These are phyloP conservation scores for Asterionellopsis glacialis DNA, from an alignment of 108 stramenopile genomes.

Conservation along the genomic window DNA sequence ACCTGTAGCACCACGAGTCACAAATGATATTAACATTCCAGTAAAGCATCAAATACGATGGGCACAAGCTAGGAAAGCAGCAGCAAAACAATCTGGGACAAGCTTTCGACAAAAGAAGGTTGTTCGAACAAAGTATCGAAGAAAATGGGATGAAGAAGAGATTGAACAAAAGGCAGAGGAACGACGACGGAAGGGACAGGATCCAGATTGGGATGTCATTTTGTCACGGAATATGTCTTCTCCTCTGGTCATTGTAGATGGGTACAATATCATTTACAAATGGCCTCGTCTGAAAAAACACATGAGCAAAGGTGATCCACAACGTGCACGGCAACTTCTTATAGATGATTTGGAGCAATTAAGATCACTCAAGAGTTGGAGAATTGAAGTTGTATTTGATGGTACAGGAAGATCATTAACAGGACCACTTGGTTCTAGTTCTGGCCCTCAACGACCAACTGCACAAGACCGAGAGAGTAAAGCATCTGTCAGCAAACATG, in stretches of 20 bases:
- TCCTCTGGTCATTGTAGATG: constrained; percentile 81
- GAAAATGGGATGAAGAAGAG: constrained; percentile 60
- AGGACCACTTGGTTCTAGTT: constrained; percentile 45
- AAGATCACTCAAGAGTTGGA: constrained; percentile 63
- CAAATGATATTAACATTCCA: constrained; percentile 67
- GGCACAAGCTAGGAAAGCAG: constrained; percentile 61
- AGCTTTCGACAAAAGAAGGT: constrained; percentile 55
- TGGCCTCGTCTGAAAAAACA: constrained; percentile 82
- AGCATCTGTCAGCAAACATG: constrained; percentile 43
- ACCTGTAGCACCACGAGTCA: constrained; percentile 47
- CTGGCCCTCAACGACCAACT: constrained; percentile 26
- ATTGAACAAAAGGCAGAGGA: constrained; percentile 52
- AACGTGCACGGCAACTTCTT: constrained; percentile 54
- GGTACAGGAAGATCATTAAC: constrained; percentile 43
- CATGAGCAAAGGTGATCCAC: constrained; percentile 61
- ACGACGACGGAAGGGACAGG: constrained; percentile 45
- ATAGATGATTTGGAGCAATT: constrained; percentile 78
- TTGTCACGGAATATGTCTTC: constrained; percentile 52
- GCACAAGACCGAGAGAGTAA: constrained; percentile 22
- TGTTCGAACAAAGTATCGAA: constrained; percentile 57
- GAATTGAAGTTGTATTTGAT: constrained; percentile 86
- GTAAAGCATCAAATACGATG: constrained; percentile 66
- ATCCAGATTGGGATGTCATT: constrained; percentile 82
- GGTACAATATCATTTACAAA: constrained; percentile 83
- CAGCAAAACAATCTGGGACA: constrained; percentile 14